Evolutionary conservation across 192 early-diverging fungal genomes (phyloP).

Genomic region (Pilobolus umbonatus): DNA sequence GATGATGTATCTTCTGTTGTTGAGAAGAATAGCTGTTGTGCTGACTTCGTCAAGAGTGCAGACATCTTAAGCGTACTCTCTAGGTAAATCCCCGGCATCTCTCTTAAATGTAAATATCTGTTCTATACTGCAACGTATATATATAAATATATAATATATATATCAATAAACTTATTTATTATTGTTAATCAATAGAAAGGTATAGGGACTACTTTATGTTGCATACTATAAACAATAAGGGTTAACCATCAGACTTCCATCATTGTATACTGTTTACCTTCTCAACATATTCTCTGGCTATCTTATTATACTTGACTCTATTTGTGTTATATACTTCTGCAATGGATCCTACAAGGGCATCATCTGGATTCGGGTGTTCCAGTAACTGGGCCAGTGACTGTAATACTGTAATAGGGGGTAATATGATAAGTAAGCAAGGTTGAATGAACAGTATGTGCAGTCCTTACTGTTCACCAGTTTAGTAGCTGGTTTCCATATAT

Average conservation of each 20-base stretch:
- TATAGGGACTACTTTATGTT: no score
- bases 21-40: background rate
- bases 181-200: no score
- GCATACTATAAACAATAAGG: no score
- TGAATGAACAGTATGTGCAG: background rate
- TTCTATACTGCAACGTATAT: no score
- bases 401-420: constrained; percentile 45
- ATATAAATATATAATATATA: no score
- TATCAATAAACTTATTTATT: no score
- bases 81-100: no score
- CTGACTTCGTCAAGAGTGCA: background rate
- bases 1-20: constrained; percentile 1
- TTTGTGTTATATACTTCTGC: constrained; percentile 70
- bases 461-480: constrained; percentile 55
- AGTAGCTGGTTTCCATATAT: constrained; percentile 84
- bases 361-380: constrained; percentile 76
- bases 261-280: no score
- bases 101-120: no score
- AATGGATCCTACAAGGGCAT: constrained; percentile 69
- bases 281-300: constrained; percentile 70
- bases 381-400: constrained; percentile 57
- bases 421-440: background rate
- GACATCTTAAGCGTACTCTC: no score
- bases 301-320: constrained; percentile 56
- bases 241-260: no score